These are phyloP conservation scores for Mucor mucedo DNA, from an alignment of 371 early-diverging fungal species.

Conservation along the genomic window DNA sequence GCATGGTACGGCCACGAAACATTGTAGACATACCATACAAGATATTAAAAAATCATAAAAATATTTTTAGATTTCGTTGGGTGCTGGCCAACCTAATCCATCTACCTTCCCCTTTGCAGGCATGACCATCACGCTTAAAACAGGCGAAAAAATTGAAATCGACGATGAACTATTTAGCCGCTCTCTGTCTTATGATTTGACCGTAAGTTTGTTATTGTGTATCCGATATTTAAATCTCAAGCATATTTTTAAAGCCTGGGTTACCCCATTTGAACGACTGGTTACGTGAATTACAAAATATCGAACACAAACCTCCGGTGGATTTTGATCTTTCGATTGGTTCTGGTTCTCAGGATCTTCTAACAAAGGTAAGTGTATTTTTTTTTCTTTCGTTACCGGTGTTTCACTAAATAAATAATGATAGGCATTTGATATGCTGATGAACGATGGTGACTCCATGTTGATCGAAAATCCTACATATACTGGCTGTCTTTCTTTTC, in stretches of 20 bases:
- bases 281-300: conserved; percentile 65
- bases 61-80: conserved; percentile 58
- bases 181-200: conserved; percentile 61
- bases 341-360: conserved; percentile 77
- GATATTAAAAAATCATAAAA: background rate
- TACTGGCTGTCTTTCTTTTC: conserved; percentile 75
- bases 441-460: conserved; percentile 65
- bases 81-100: conserved; percentile 80
- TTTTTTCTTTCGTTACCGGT: background rate
- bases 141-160: conserved; percentile 60
- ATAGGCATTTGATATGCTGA: conserved; percentile 74
- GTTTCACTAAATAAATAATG: background rate
- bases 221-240: background rate
- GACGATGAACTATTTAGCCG: conserved; percentile 47
- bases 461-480: conserved; percentile 81
- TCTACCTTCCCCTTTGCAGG: conserved; percentile 74
- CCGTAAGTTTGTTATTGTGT: conserved; percentile 39
- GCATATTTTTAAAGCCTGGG: conserved; percentile 53
- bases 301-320: conserved; percentile 64
- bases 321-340: conserved; percentile 74
- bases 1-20: conserved; percentile 37
- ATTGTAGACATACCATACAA: background rate
- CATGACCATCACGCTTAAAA: conserved; percentile 63
- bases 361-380: conserved; percentile 57
- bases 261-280: conserved; percentile 66